A percentile compares a stretch with the other conserved stretches of the same genome.
Conservation (phyloP, 805 yeast species). For the Yarrowia osloensis region DNA sequence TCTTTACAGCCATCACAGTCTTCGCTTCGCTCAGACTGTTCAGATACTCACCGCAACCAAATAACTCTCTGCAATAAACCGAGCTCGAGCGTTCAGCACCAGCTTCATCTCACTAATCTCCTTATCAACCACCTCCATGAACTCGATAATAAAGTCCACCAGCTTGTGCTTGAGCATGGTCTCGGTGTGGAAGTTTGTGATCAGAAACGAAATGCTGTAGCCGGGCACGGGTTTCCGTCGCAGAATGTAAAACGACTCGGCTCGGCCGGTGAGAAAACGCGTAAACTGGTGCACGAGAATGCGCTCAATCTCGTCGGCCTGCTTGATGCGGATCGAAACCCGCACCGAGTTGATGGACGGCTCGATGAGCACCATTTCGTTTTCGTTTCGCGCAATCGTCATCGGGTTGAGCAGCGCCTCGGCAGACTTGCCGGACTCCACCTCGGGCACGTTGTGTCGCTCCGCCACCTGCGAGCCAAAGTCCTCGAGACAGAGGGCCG, state of each 20-base stretch:
- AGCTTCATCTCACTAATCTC: slow-evolving; percentile 98
- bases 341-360: slow-evolving; percentile 92
- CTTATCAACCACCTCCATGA: slow-evolving; percentile 98
- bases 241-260: slow-evolving; percentile 88
- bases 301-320: slow-evolving; percentile 95
- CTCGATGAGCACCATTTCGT: slow-evolving; percentile 89
- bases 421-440: slow-evolving; percentile 73
- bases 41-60: slow-evolving; percentile 42
- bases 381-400: slow-evolving; percentile 88
- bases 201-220: slow-evolving; percentile 88
- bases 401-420: slow-evolving; percentile 87
- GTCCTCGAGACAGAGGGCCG: slow-evolving; percentile 88
- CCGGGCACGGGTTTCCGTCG: slow-evolving; percentile 90
- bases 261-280: slow-evolving; percentile 89
- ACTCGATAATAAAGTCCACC: slow-evolving; percentile 95
- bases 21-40: neutral
- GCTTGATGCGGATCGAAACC: slow-evolving; percentile 89
- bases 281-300: slow-evolving; percentile 94
- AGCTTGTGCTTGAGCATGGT: slow-evolving; percentile 92
- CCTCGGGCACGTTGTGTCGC: slow-evolving; percentile 96
- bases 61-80: slow-evolving; percentile 96
- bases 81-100: slow-evolving; percentile 94
- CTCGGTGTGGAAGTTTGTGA: slow-evolving; percentile 93
- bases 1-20: neutral
- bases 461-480: slow-evolving; percentile 94